These are phyloP conservation scores for Curvularia eragrostidis DNA, from an alignment of 2,329 filamentous ascomycete species.

Conservation along the genomic window DNA sequence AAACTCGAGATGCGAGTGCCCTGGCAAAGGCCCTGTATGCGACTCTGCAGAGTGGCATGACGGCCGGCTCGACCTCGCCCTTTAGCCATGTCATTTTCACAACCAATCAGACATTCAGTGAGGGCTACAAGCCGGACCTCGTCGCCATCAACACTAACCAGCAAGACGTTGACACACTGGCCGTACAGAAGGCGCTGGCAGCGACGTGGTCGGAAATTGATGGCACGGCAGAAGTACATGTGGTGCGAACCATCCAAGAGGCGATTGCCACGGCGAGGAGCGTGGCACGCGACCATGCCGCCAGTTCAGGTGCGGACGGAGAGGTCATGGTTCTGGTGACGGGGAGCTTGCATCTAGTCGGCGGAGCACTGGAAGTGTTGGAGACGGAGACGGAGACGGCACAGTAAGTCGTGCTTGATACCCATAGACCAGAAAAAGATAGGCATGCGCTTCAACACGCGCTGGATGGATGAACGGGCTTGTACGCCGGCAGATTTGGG, in stretches of 20 bases:
- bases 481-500: neutral
- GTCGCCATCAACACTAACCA: slow-evolving; percentile 67
- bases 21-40: slow-evolving; percentile 69
- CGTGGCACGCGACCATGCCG: slow-evolving; percentile 42
- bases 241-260: slow-evolving; percentile 71
- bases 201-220: slow-evolving; percentile 60
- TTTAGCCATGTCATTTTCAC: slow-evolving; percentile 83
- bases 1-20: slow-evolving; percentile 75
- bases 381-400: slow-evolving; percentile 60
- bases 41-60: slow-evolving; percentile 55
- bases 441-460: slow-evolving; percentile 32
- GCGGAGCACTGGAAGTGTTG: slow-evolving; percentile 76
- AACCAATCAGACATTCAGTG: slow-evolving; percentile 73
- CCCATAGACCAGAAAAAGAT: slow-evolving; percentile 18
- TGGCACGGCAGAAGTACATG: slow-evolving; percentile 57
- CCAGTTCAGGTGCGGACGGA: slow-evolving; percentile 35
- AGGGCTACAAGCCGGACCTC: slow-evolving; percentile 68
- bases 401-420: slow-evolving; percentile 22
- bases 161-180: slow-evolving; percentile 63
- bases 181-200: slow-evolving; percentile 73
- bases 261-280: slow-evolving; percentile 66
- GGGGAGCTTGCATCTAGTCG: slow-evolving; percentile 84
- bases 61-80: slow-evolving; percentile 41
- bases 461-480: neutral
- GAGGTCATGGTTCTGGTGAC: slow-evolving; percentile 74